phyloP scores from a whole-genome alignment of 2,329 filamentous ascomycete genomes.

The Aspergillus costaricaensis region DNA sequence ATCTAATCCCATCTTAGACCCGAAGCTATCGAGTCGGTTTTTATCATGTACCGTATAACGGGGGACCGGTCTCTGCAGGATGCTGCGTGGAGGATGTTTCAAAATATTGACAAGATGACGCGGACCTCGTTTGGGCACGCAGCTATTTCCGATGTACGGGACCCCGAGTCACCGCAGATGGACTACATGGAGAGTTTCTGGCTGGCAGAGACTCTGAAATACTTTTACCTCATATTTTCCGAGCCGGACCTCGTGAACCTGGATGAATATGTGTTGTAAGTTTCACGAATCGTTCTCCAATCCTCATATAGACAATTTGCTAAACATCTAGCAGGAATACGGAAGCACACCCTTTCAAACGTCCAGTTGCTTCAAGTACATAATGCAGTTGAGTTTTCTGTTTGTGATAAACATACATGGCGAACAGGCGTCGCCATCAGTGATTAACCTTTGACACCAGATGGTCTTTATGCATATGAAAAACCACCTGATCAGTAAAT shows the following conservation, averaged over 20 bases:
- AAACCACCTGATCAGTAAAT: background rate
- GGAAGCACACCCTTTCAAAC: slow-evolving; percentile 44
- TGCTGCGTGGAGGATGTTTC: slow-evolving; percentile 54
- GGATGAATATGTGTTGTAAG: slow-evolving; percentile 48
- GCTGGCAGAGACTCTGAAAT: slow-evolving; percentile 50
- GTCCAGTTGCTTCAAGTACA: slow-evolving; percentile 16
- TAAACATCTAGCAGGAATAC: slow-evolving; percentile 35
- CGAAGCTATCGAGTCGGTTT: slow-evolving; percentile 64
- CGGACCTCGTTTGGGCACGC: slow-evolving; percentile 48
- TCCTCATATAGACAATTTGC: too few species aligned
- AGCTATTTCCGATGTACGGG: slow-evolving; percentile 46
- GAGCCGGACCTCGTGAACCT: slow-evolving; percentile 43
- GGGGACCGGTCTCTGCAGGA: slow-evolving; percentile 53
- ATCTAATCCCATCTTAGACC: slow-evolving; percentile 35
- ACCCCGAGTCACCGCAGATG: slow-evolving; percentile 26
- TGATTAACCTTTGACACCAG: background rate
- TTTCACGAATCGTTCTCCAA: too few species aligned
- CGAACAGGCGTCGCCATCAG: slow-evolving; percentile 15
- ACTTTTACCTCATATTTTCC: slow-evolving; percentile 49
- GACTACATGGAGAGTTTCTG: slow-evolving; percentile 51
- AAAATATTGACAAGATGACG: slow-evolving; percentile 47
- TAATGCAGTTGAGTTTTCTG: background rate
- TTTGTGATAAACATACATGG: background rate
- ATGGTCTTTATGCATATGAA: background rate
- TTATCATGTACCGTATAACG: slow-evolving; percentile 62